Evolutionary conservation across 1,139 yeast genomes (phyloP).

Genomic region (Casaregolazyma lundiana): DNA sequence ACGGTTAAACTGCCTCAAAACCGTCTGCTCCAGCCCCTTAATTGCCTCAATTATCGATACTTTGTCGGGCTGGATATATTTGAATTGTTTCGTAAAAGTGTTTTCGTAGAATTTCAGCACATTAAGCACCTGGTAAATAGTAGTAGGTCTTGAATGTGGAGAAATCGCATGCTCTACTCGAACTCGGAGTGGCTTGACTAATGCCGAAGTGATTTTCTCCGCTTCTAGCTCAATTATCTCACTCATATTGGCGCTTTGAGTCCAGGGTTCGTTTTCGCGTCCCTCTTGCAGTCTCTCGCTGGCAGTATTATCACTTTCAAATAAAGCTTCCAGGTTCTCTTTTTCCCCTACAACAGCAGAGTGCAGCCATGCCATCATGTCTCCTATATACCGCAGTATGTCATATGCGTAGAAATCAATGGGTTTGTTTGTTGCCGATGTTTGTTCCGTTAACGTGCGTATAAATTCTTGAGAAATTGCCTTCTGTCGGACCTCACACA

Average conservation of each 20-base stretch:
- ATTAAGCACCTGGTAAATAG: slow-evolving; percentile 55
- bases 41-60: slow-evolving; percentile 25
- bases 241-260: slow-evolving; percentile 26
- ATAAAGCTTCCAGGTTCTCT: slow-evolving; percentile 61
- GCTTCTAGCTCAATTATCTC: slow-evolving; percentile 31
- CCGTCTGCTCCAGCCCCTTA: slow-evolving; percentile 24
- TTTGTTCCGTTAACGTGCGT: slow-evolving; percentile 50
- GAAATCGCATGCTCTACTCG: slow-evolving; percentile 66
- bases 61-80: slow-evolving; percentile 18
- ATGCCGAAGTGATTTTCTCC: slow-evolving; percentile 45
- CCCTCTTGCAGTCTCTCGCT: slow-evolving; percentile 28
- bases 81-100: slow-evolving; percentile 53
- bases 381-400: slow-evolving; percentile 79
- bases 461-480: slow-evolving; percentile 41
- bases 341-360: slow-evolving; percentile 84
- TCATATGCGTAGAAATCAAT: slow-evolving; percentile 70
- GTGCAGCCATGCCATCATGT: slow-evolving; percentile 83
- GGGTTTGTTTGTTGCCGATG: slow-evolving; percentile 39
- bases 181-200: slow-evolving; percentile 46
- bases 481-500: slow-evolving; percentile 32
- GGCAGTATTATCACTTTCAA: slow-evolving; percentile 40
- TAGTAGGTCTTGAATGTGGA: slow-evolving; percentile 55
- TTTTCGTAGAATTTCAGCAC: slow-evolving; percentile 62
- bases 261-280: slow-evolving; percentile 29
- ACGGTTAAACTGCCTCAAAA: slow-evolving; percentile 30